phyloP scores from a whole-genome alignment of 176 grass and related monocot genomes.

The Oryza rufipogon region DNA sequence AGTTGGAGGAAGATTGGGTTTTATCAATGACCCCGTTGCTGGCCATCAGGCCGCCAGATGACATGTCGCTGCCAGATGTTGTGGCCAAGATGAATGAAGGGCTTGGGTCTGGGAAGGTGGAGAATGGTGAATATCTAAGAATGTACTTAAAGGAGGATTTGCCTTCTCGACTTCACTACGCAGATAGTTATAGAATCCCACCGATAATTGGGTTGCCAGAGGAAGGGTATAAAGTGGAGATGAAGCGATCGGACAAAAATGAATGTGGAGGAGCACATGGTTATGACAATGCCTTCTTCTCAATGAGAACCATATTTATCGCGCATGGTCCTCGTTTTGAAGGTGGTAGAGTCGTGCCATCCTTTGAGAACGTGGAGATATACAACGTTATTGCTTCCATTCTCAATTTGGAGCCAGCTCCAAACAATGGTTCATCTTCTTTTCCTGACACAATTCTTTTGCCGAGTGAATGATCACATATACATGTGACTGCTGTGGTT shows the following conservation, averaged over 20 bases:
- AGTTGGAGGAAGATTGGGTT: slow-evolving; percentile 64
- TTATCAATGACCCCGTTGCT: slow-evolving; percentile 71
- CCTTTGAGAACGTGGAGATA: slow-evolving; percentile 90
- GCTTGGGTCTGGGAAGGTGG: slow-evolving; percentile 76
- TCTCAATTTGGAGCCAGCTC: slow-evolving; percentile 69
- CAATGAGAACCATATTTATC: slow-evolving; percentile 89
- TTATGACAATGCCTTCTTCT: slow-evolving; percentile 88
- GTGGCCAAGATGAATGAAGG: slow-evolving; percentile 93
- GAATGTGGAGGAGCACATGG: slow-evolving; percentile 90
- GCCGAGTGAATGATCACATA: slow-evolving; percentile 42
- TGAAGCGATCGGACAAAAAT: slow-evolving; percentile 36
- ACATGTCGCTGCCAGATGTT: slow-evolving; percentile 50
- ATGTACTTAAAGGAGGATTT: slow-evolving; percentile 89
- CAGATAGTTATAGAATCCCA: slow-evolving; percentile 76
- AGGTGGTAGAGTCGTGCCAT: slow-evolving; percentile 65
- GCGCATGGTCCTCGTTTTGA: slow-evolving; percentile 77
- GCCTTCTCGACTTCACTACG: slow-evolving; percentile 74
- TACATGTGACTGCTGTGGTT: not conserved
- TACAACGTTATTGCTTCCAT: slow-evolving; percentile 85
- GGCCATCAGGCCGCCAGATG: slow-evolving; percentile 64
- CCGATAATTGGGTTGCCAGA: slow-evolving; percentile 69
- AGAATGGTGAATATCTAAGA: slow-evolving; percentile 67
- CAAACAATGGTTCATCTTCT: slow-evolving; percentile 80
- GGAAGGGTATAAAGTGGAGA: slow-evolving; percentile 89
- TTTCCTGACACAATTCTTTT: slow-evolving; percentile 75